These are phyloP conservation scores for Cinnamomum micranthum DNA, from an alignment of 164 flowering plant genomes.

Conservation along the genomic window DNA sequence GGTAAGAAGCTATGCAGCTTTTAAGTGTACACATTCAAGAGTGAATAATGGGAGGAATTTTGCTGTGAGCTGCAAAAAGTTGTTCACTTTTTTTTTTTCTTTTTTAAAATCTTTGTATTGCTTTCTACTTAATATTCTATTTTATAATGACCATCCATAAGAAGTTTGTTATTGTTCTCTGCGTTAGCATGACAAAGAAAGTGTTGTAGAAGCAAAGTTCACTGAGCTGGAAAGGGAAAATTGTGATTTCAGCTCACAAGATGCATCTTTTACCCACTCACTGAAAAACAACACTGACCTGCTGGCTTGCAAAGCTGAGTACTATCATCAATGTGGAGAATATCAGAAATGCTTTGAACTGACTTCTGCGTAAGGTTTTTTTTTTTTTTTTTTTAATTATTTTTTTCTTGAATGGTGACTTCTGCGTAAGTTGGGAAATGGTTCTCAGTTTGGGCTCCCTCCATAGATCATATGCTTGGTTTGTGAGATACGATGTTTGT, in stretches of 20 bases:
- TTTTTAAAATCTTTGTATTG: not conserved
- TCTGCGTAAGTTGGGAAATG: slow-evolving; percentile 48
- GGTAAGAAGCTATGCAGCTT: slow-evolving; percentile 33
- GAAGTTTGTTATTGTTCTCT: slow-evolving; percentile 11
- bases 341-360: slow-evolving; percentile 93
- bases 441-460: not conserved
- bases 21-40: not conserved
- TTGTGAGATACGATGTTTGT: slow-evolving; percentile 2
- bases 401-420: slow-evolving; percentile 30
- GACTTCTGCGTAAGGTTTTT: slow-evolving; percentile 45
- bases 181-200: slow-evolving; percentile 76
- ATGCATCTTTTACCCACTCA: slow-evolving; percentile 41
- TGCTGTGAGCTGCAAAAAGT: not conserved
- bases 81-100: not conserved
- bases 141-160: not conserved
- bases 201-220: slow-evolving; percentile 76
- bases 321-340: slow-evolving; percentile 94
- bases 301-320: slow-evolving; percentile 96
- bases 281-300: slow-evolving; percentile 80
- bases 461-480: not conserved
- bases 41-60: not conserved
- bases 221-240: slow-evolving; percentile 69
- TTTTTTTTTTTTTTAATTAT: too few species aligned
- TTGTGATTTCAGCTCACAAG: slow-evolving; percentile 31
- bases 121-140: not conserved